These are phyloP conservation scores for Evernia prunastri DNA, from an alignment of 495 filamentous ascomycete genomes.

Conservation along the genomic window DNA sequence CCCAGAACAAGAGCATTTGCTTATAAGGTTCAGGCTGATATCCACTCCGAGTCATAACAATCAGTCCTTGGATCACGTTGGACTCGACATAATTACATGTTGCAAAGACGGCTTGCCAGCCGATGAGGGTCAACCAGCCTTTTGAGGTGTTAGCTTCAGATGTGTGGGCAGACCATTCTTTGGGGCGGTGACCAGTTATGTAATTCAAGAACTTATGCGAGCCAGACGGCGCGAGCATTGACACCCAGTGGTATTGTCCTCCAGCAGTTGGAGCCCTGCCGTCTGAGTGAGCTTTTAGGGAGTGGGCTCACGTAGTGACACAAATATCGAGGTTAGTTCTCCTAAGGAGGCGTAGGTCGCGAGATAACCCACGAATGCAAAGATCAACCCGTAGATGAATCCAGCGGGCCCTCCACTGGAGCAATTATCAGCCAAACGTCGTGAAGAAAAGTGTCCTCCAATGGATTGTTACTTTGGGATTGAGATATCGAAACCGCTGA, in stretches of 20 bases:
- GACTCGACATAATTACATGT: conserved; percentile 36
- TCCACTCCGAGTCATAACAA: conserved; percentile 37
- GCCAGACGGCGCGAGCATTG: conserved; percentile 37
- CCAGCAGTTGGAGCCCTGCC: conserved; percentile 31
- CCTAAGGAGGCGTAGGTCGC: conserved; percentile 33
- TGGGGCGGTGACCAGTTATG: conserved; percentile 34
- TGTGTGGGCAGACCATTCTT: not conserved
- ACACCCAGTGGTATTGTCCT: conserved; percentile 45
- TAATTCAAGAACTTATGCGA: conserved; percentile 39
- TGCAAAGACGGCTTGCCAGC: conserved; percentile 29
- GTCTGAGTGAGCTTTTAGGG: not conserved
- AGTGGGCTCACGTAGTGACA: no score
- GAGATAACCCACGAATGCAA: conserved; percentile 40
- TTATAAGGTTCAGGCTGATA: conserved; percentile 42
- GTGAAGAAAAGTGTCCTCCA: no score
- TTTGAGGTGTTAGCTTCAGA: conserved; percentile 16
- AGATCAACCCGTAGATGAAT: conserved; percentile 47
- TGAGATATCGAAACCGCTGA: conserved; percentile 4
- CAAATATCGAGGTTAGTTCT: conserved; percentile 41
- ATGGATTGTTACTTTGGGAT: conserved; percentile 7
- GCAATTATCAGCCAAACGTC: conserved; percentile 19
- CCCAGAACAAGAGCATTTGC: conserved; percentile 44
- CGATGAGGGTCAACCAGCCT: conserved; percentile 43
- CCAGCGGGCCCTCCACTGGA: conserved; percentile 46
- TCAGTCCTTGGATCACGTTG: conserved; percentile 41